Conservation (phyloP, 75 land plant genomes). For the Picea glauca region DNA sequence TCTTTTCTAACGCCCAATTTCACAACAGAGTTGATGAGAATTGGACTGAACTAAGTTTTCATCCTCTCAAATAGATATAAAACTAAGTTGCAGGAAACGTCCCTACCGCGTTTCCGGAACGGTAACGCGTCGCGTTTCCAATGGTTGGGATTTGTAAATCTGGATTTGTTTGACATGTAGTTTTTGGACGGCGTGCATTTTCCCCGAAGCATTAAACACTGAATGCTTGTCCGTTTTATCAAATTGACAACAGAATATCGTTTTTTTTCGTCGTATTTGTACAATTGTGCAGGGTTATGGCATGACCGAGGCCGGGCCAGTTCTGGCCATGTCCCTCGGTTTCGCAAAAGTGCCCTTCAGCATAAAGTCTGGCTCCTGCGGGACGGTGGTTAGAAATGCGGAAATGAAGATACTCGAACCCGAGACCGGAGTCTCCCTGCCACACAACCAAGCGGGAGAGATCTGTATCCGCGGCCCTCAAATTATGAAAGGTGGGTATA, state of each 20-base stretch:
- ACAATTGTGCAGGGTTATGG: slow-evolving; percentile 70
- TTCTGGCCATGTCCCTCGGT: slow-evolving; percentile 63
- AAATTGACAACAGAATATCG: background rate
- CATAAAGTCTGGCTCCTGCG: slow-evolving; percentile 79
- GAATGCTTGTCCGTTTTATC: background rate
- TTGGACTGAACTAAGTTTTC: too few species aligned
- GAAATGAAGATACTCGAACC: slow-evolving; percentile 78
- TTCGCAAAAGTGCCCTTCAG: slow-evolving; percentile 66
- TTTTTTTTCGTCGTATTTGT: background rate
- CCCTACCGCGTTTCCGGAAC: too few species aligned
- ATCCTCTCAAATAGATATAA: too few species aligned
- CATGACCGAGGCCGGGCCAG: slow-evolving; percentile 93
- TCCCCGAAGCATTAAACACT: background rate
- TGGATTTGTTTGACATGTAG: too few species aligned
- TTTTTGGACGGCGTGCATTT: background rate
- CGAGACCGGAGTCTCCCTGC: slow-evolving; percentile 65
- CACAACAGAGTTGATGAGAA: too few species aligned
- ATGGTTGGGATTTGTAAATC: too few species aligned
- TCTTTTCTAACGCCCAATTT: too few species aligned
- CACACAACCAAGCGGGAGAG: slow-evolving; percentile 68
- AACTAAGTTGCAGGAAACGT: too few species aligned
- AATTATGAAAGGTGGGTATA: slow-evolving; percentile 77
- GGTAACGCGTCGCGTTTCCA: too few species aligned
- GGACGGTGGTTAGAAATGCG: slow-evolving; percentile 78
- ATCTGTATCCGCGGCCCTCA: slow-evolving; percentile 78